A percentile compares a stretch with the other conserved stretches of the same genome.
Conservation (phyloP, 2,329 filamentous ascomycete species). For the Calonectria pauciramosa region DNA sequence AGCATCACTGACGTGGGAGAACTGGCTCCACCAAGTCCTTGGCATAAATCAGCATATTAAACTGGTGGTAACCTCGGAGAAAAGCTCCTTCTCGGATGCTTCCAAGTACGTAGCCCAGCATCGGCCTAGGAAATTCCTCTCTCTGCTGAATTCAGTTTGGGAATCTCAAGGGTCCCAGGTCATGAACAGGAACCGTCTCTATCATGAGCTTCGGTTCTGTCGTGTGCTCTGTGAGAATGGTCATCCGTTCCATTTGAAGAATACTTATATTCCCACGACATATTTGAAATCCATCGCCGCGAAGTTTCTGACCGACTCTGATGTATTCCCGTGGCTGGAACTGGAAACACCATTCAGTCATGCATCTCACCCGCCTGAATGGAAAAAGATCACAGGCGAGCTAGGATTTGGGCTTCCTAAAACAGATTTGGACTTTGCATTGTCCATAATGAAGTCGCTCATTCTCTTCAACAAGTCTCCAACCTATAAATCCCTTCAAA, state of each 20-base stretch:
- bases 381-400: neutral
- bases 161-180: neutral
- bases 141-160: conserved; percentile 6
- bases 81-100: neutral
- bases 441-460: neutral
- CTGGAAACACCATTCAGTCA: neutral
- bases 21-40: conserved; percentile 30
- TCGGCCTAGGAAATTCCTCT: conserved; percentile 18
- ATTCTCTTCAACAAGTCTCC: neutral
- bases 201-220: neutral
- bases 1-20: conserved; percentile 19
- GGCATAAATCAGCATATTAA: conserved; percentile 19
- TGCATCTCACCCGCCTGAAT: neutral
- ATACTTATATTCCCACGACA: neutral
- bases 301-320: neutral
- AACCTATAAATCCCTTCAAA: neutral
- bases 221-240: neutral
- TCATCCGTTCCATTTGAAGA: neutral
- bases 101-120: conserved; percentile 31
- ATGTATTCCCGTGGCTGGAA: neutral
- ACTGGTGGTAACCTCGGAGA: neutral
- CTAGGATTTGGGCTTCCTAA: neutral
- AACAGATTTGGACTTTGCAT: neutral
- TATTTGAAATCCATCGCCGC: neutral
- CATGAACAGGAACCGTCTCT: neutral